Conservation (phyloP, 306 rosid genomes). For the Luffa acutangula region DNA sequence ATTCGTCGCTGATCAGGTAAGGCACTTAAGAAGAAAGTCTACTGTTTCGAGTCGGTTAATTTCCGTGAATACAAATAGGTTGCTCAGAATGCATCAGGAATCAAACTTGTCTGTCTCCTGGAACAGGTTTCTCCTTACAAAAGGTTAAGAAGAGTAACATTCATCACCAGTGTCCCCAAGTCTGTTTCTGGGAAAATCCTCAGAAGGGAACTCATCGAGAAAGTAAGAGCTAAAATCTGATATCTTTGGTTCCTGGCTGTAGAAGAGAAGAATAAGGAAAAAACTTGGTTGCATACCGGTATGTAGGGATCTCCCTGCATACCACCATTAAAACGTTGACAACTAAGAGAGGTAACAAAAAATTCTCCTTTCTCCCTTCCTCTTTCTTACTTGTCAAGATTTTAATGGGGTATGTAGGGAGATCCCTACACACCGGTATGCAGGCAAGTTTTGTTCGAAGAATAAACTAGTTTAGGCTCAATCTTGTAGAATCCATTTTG, state of each 20-base stretch:
- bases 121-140: constrained; percentile 81
- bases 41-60: neutral
- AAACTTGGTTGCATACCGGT: no score
- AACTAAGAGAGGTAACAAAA: no score
- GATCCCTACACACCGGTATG: no score
- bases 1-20: constrained; percentile 64
- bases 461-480: neutral
- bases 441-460: no score
- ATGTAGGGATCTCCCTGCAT: no score
- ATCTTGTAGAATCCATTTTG: neutral
- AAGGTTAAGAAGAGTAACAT: constrained; percentile 65
- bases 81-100: neutral
- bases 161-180: constrained; percentile 63
- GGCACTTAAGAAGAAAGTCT: neutral
- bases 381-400: no score
- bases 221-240: constrained; percentile 58
- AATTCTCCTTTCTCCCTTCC: no score
- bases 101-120: neutral
- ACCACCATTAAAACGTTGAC: no score
- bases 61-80: neutral
- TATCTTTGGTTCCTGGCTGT: neutral
- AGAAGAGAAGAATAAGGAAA: neutral
- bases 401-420: no score
- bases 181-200: constrained; percentile 83
- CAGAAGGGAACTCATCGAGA: constrained; percentile 71